phyloP scores from a whole-genome alignment of 371 early-diverging fungal genomes.

The Apophysomyces variabilis region DNA sequence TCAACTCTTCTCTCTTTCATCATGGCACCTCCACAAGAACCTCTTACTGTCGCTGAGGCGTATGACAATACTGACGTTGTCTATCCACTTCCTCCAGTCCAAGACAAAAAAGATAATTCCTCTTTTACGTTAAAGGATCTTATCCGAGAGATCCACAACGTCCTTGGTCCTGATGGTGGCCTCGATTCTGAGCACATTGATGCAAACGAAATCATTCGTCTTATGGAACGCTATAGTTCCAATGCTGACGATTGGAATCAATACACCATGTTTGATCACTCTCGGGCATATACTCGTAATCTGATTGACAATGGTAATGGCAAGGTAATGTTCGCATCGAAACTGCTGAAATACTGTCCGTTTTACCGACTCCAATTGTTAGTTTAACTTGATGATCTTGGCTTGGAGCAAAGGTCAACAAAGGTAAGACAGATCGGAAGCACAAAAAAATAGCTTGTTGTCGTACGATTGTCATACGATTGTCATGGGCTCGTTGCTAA shows the following conservation, averaged over 20 bases:
- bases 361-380: constrained; percentile 1
- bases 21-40: constrained; percentile 12
- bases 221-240: constrained; percentile 70
- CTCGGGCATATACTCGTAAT: constrained; percentile 80
- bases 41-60: neutral
- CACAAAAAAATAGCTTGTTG: constrained; percentile 10
- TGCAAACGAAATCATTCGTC: constrained; percentile 57
- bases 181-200: constrained; percentile 63
- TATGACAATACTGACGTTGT: neutral
- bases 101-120: neutral
- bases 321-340: constrained; percentile 43
- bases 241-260: constrained; percentile 75
- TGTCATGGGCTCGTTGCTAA: neutral
- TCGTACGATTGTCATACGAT: neutral
- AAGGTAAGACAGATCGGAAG: constrained; percentile 52
- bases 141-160: constrained; percentile 22
- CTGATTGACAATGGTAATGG: constrained; percentile 93
- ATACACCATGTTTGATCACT: constrained; percentile 81
- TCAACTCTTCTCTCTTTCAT: neutral
- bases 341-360: neutral
- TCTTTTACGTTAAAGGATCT: constrained; percentile 12
- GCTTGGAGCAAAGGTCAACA: constrained; percentile 85
- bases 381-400: constrained; percentile 90
- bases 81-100: neutral
- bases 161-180: constrained; percentile 33